These are phyloP conservation scores for Pseudocercospora crystallina DNA, from an alignment of 2,329 filamentous ascomycete genomes.

Conservation along the genomic window DNA sequence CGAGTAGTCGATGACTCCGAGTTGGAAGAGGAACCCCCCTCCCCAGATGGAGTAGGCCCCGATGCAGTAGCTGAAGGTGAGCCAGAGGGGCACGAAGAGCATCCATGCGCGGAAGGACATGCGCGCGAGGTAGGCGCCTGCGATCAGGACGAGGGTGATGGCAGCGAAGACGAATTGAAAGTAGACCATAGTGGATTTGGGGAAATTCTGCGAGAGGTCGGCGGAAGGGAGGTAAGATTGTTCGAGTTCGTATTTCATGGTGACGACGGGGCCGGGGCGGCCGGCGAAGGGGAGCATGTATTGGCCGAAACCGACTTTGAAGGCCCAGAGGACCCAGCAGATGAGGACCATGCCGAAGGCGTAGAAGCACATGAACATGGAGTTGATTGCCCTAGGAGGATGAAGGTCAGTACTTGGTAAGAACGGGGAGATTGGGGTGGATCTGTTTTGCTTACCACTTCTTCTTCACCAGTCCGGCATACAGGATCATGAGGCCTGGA, in stretches of 20 bases:
- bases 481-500: slow-evolving; percentile 51
- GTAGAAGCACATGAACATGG: slow-evolving; percentile 48
- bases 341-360: slow-evolving; percentile 51
- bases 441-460: slow-evolving; percentile 42
- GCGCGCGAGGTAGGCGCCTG: slow-evolving; percentile 48
- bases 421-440: not conserved
- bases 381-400: slow-evolving; percentile 16
- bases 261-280: slow-evolving; percentile 47
- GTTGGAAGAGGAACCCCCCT: slow-evolving; percentile 47
- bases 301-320: slow-evolving; percentile 50
- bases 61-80: slow-evolving; percentile 49
- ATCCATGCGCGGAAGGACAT: slow-evolving; percentile 56
- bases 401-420: not conserved
- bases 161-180: slow-evolving; percentile 57
- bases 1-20: slow-evolving; percentile 53
- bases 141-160: slow-evolving; percentile 51
- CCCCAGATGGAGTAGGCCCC: slow-evolving; percentile 50
- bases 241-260: slow-evolving; percentile 45
- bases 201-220: slow-evolving; percentile 43
- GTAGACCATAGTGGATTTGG: slow-evolving; percentile 53
- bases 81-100: slow-evolving; percentile 53
- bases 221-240: slow-evolving; percentile 47
- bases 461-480: slow-evolving; percentile 50
- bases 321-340: slow-evolving; percentile 52
- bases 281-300: slow-evolving; percentile 54